Base-by-base conservation (phyloP, 306 rosid genomes). In the Fragaria vesca region DNA sequence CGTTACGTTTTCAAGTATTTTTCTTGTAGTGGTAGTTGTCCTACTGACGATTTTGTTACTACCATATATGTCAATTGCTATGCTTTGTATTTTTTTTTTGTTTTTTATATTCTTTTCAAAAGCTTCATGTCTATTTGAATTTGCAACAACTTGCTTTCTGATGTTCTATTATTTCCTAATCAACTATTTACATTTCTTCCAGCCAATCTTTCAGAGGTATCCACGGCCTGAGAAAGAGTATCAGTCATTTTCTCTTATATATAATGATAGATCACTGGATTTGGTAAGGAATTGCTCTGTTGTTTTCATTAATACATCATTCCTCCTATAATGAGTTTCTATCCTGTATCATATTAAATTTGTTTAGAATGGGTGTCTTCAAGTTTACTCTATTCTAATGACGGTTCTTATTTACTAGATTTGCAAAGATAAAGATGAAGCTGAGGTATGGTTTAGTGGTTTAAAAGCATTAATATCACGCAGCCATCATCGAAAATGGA, bases 351-450 rank as follows among this genome's bases (percentile, higher is more conserved):
- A 36, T 62, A 10, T 46, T 57, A 73, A 38, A n/a, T 26, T 18
- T 66, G 52, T 58, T 54, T 38, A 46, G 1, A 46, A 50, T 68
- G 32, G 63, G 69, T 69, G 28, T 79, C 32, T 69, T 28, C 70
- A 81, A 55, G 73, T 47, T 72, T 72, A 72, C 82, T 67, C 61
- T 80, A 82, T 73, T 74, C 67, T 80, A 24, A 34, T 38, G 15
- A 79, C 80, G 73, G 60, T 80, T 80, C 51, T 84, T 86, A 36
- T 83, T 68, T 74, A 81, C 90, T 85, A 96, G 99, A 96, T 96
- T 80, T 96, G 99, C 90, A 96, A 96, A 84, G 99, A 96, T 87
- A 96, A 96, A 88, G 99, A 96, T 86, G 99, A 96, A 85, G 97
- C 99, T 73, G 99, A 96, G 85, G 97, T 88, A 77, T 96, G 99